Conservation (phyloP, 1,284 basidiomycete genomes). For the Sporisorium graminicola region DNA sequence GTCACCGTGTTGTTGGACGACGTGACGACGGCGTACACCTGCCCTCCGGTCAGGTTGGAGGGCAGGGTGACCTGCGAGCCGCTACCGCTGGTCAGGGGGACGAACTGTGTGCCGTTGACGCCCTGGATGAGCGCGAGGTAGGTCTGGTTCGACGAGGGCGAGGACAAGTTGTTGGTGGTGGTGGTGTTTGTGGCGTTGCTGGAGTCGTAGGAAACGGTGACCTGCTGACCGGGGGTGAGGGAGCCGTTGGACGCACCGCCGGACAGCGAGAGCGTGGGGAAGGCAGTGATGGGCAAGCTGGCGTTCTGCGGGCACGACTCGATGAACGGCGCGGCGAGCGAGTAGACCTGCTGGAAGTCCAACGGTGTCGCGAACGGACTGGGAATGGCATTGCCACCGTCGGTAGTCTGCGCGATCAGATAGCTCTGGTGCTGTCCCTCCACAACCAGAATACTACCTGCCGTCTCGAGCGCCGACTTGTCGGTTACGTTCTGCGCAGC, state of each 20-base stretch:
- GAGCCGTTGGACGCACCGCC: constrained; percentile 28
- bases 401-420: constrained; percentile 66
- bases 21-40: constrained; percentile 54
- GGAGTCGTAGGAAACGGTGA: constrained; percentile 33
- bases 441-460: constrained; percentile 71
- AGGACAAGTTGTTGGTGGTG: too few species aligned
- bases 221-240: constrained; percentile 48
- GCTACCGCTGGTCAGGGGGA: constrained; percentile 15
- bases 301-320: constrained; percentile 38
- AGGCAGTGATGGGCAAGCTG: constrained; percentile 37
- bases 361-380: constrained; percentile 52
- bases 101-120: constrained; percentile 26
- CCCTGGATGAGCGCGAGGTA: constrained; percentile 53
- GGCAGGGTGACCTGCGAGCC: constrained; percentile 32
- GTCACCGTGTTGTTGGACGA: constrained; percentile 28
- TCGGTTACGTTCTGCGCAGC: constrained; percentile 52
- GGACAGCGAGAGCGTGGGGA: constrained; percentile 29
- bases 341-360: constrained; percentile 61
- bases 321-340: constrained; percentile 62
- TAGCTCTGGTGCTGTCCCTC: constrained; percentile 73
- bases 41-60: constrained; percentile 47
- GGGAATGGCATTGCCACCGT: constrained; percentile 41
- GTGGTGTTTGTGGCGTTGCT: constrained; percentile 28
- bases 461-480: constrained; percentile 38
- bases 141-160: not conserved